phyloP scores from a whole-genome alignment of 192 early-diverging fungal genomes.

The Backusella liffmaniae region DNA sequence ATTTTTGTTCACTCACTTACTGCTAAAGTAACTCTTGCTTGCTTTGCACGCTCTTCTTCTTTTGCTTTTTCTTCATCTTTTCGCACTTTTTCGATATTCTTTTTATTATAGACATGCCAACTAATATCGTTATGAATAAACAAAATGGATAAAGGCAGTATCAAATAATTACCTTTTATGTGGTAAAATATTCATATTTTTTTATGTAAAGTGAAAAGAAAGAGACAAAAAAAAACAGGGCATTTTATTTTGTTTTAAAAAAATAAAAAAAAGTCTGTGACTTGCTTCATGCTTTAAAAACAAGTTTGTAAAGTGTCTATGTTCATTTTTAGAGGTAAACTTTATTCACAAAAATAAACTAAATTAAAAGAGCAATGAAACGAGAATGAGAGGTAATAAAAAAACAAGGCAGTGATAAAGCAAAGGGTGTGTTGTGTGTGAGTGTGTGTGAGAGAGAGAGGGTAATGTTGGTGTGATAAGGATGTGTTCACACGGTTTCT shows the following conservation, averaged over 20 bases:
- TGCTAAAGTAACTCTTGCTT: conserved; percentile 48
- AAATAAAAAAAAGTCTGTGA: neutral
- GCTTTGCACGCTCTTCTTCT: conserved; percentile 50
- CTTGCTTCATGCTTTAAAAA: neutral
- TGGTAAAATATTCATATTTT: conserved; percentile 59
- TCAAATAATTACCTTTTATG: conserved; percentile 57
- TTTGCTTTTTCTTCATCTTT: conserved; percentile 70
- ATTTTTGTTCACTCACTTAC: conserved; percentile 43
- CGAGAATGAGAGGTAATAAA: neutral
- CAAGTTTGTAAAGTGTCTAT: neutral
- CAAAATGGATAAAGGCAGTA: neutral
- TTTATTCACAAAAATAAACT: conserved; percentile 9
- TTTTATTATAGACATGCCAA: conserved; percentile 77
- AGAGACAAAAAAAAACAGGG: neutral
- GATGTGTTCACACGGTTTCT: conserved; percentile 5
- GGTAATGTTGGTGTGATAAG: neutral
- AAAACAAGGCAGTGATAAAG: neutral
- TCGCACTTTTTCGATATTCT: conserved; percentile 65
- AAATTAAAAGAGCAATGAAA: neutral
- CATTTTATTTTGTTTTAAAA: too few relatives aligned
- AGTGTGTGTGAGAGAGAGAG: neutral
- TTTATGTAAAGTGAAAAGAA: neutral
- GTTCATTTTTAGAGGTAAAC: neutral
- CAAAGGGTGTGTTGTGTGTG: too few relatives aligned
- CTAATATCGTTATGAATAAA: conserved; percentile 29